Conservation (phyloP, 2,329 filamentous ascomycete species). For the Aspergillus pseudoterreus region DNA sequence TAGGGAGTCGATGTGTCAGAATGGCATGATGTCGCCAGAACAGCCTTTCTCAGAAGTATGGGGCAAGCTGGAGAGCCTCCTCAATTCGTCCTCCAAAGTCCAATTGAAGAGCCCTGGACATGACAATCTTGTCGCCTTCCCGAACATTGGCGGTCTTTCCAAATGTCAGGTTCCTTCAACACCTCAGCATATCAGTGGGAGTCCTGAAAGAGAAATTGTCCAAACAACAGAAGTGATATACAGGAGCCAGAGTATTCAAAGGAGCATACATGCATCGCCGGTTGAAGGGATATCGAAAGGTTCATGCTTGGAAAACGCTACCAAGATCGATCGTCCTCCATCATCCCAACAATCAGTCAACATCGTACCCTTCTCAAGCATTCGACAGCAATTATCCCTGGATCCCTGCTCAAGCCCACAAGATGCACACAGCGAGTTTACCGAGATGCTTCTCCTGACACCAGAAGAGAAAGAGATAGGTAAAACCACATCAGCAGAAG, state of each 20-base stretch:
- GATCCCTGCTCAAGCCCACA: constrained; percentile 12
- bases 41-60: constrained; percentile 18
- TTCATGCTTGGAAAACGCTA: neutral
- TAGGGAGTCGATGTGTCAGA: constrained; percentile 16
- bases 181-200: neutral
- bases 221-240: constrained; percentile 18
- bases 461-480: constrained; percentile 6
- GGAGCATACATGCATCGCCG: constrained; percentile 8
- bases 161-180: neutral
- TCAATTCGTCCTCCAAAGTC: constrained; percentile 2
- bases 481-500: neutral
- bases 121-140: neutral
- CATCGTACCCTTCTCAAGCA: constrained; percentile 33
- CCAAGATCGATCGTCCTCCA: constrained; percentile 1
- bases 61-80: constrained; percentile 15
- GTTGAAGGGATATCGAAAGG: neutral
- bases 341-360: constrained; percentile 3
- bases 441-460: constrained; percentile 24
- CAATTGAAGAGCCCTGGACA: neutral
- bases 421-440: constrained; percentile 25
- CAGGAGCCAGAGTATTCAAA: constrained; percentile 14
- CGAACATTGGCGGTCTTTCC: neutral
- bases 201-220: constrained; percentile 4
- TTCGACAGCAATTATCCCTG: constrained; percentile 21
- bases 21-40: constrained; percentile 11